phyloP scores from a whole-genome alignment of 2,329 filamentous ascomycete species.

The Paecilomyces niveus region DNA sequence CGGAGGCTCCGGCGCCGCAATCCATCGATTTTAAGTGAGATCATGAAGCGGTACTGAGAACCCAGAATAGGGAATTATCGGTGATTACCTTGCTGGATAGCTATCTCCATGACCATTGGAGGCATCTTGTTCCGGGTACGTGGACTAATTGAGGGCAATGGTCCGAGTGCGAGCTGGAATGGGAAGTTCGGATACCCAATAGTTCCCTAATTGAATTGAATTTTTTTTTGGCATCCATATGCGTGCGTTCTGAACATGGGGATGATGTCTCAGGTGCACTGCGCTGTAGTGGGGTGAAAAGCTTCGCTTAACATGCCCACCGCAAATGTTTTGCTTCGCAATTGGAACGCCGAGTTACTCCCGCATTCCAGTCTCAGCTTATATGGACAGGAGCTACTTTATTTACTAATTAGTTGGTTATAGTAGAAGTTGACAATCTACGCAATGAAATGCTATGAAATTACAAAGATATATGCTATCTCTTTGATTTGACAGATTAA shows the following conservation, averaged over 20 bases:
- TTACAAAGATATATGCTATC: no score
- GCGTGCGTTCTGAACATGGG: neutral
- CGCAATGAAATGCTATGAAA: no score
- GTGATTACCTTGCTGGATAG: neutral
- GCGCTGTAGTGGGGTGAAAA: no score
- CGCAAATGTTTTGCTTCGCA: neutral
- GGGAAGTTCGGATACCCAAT: no score
- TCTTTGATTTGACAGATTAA: no score
- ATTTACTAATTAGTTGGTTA: neutral
- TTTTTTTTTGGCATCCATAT: no score
- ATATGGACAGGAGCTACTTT: neutral
- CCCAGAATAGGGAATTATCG: neutral
- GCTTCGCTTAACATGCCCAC: no score
- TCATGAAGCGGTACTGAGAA: neutral
- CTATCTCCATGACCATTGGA: neutral
- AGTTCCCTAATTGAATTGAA: no score
- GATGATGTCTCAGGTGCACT: neutral
- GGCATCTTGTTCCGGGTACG: neutral
- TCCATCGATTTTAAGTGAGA: neutral
- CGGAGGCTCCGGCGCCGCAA: neutral
- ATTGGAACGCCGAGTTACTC: neutral
- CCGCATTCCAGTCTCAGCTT: neutral
- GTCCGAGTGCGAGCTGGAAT: neutral
- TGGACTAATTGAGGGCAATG: neutral
- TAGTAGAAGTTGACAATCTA: no score